These are phyloP conservation scores for Russula foetens DNA, from an alignment of 768 basidiomycete genomes.

Conservation along the genomic window DNA sequence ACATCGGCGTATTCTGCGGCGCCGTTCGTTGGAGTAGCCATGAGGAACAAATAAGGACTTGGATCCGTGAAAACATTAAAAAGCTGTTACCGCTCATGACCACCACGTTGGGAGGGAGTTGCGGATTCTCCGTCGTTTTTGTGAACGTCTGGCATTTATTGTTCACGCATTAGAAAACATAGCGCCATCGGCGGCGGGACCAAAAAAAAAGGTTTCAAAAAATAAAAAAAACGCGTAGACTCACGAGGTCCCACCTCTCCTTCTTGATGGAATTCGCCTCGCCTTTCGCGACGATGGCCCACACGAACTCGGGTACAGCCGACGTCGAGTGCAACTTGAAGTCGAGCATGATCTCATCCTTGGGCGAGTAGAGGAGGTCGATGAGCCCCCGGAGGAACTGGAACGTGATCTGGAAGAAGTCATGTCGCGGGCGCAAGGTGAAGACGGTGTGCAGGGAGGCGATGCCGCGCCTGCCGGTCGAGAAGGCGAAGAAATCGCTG, in stretches of 20 bases:
- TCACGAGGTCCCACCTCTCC: constrained; percentile 79
- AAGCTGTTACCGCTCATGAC: constrained; percentile 61
- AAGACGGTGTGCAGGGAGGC: constrained; percentile 74
- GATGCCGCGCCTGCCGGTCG: constrained; percentile 75
- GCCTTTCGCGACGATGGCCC: constrained; percentile 76
- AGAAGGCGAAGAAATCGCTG: constrained; percentile 77
- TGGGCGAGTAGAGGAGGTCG: constrained; percentile 64
- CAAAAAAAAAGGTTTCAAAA: neutral
- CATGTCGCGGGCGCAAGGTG: constrained; percentile 75
- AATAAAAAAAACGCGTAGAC: constrained; percentile 23
- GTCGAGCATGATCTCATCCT: constrained; percentile 69
- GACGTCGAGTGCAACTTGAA: constrained; percentile 55
- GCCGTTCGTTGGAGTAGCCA: neutral
- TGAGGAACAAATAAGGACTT: neutral
- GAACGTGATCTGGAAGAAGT: constrained; percentile 58
- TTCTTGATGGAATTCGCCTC: constrained; percentile 62
- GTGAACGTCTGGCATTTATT: constrained; percentile 59
- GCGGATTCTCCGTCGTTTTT: constrained; percentile 57
- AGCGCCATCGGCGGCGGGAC: neutral
- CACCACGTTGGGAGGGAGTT: constrained; percentile 52
- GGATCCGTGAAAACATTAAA: too few species aligned
- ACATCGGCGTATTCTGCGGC: constrained; percentile 73
- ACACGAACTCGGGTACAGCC: constrained; percentile 62
- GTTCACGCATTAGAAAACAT: neutral
- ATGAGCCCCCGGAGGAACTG: constrained; percentile 56